Base-by-base conservation (phyloP, 768 basidiomycete genomes). In the Mycena chlorophos region DNA sequence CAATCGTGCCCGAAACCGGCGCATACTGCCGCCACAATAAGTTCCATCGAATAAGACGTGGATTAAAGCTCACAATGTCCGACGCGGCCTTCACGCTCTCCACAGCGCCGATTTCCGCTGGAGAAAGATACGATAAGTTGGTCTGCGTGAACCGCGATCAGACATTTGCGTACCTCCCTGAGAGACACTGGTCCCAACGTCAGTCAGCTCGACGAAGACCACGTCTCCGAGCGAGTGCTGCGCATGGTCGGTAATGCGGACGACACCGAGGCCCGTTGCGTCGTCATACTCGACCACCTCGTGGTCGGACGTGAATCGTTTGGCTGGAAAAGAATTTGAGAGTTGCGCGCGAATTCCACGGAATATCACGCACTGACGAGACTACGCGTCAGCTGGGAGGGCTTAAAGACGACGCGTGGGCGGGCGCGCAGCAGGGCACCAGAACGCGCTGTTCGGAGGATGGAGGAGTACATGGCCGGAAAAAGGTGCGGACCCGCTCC, bases 31-130 rank as follows among this genome's bases (percentile, higher is more conserved):
- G 30, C 26, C 30, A 19, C 57, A 57, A 67, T 63, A 46, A 52
- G 23, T 49, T 45, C 37, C 53, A 10, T 31, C 14, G 37, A 55
- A 46, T 26, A 10, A 54, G 5, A 51, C 49, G 50, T 28, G 13
- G 49, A 37, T 42, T 16, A 46, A 30, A 23, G 74, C 79, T 70
- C 56, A 91, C 91, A 67, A 98, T 94, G 68, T 98, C 94, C 2
- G 94, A 95, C 34, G 94, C 93, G 26, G 94, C 94, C 70, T 98
- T 98, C 54, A 97, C 94, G 58, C 94, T 96, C 72, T 97, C 94
- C 10, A 98, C 93, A 5, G 91, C 91, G 48, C 94, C 94, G 68
- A 96, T 89, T 60, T 85, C 73, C 43, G 89, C 94, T 94, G 57
- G 4, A 53, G n/a, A n/a, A n/a, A n/a, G n/a, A n/a, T n/a, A n/a